Evolutionary conservation across 2,329 filamentous ascomycete genomes (phyloP), one percentile per base, ranked within the genome.

Genomic region (Fusarium pseudoanthophilum): DNA sequence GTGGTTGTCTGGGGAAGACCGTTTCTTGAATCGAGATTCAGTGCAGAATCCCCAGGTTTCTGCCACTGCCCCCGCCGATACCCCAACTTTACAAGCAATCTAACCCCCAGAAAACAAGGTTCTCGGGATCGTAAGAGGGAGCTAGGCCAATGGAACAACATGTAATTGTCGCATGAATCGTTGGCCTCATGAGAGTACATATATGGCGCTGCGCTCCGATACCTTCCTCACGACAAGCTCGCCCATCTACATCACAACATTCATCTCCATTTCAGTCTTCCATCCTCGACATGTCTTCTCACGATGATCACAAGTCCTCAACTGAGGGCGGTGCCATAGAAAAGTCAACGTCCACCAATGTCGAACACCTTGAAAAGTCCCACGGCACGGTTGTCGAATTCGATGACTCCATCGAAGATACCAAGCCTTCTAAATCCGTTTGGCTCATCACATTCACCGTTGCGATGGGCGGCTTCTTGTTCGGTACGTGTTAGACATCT

Each of bases 391-490:
- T 49, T 49, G 21, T 49, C 15, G 28, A 32, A 13, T 49, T 49
- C 10, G 46, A 49, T 4, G 75, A 78, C 42, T 73, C 67, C 21
- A 78, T 78, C 21, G 75, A 78, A 55, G 69, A 64, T 4, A 78
- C 76, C 39, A 68, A 75, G 55, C 73, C 75, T 18, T 73, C 73
- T 15, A 77, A 71, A 43, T 78, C 69, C 52, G 67, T 75, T 9
- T 78, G 76, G 76, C 76, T 78, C 2, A 75, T 78, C 21, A 76
- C 68, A 16, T 71, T 78, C 21, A 78, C 75, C 10, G 75, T 73
- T 56, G 78, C 81, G 30, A 79, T 83, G 21, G 82, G 82, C 4
- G 83, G 83, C 11, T 78, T 83, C 60, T 79, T 84, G 11, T 84
- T 84, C 36, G 75, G 46, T 49, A n/a, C 6, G 46, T n/a, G 2